Conservation (phyloP, 805 yeast genomes). For the Crinitomyces ghanaensis region DNA sequence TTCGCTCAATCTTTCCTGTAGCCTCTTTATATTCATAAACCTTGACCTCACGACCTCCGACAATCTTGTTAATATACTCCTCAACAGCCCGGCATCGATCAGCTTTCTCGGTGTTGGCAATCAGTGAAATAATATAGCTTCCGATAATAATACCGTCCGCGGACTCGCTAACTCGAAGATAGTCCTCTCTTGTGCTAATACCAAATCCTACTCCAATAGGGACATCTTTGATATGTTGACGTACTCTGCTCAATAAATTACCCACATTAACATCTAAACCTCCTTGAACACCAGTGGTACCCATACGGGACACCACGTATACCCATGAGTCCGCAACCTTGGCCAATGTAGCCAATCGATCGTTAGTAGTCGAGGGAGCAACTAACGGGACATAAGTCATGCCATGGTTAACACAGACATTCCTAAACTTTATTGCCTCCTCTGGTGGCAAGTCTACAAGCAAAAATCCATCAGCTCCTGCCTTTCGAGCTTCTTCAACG, state of each 20-base stretch:
- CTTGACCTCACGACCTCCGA: conserved; percentile 36
- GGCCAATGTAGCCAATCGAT: conserved; percentile 65
- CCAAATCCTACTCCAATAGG: conserved; percentile 97
- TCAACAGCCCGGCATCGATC: conserved; percentile 52
- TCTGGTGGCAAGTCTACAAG: conserved; percentile 97
- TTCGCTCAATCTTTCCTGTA: conserved; percentile 9
- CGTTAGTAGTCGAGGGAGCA: conserved; percentile 94
- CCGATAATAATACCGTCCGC: conserved; percentile 98
- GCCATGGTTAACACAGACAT: conserved; percentile 52
- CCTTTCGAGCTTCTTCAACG: conserved; percentile 64
- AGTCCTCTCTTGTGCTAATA: conserved; percentile 88
- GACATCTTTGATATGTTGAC: conserved; percentile 57
- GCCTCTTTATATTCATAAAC: conserved; percentile 10
- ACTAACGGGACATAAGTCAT: conserved; percentile 85
- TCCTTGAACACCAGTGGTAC: conserved; percentile 84
- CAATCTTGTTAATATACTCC: conserved; percentile 55
- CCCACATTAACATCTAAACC: conserved; percentile 52
- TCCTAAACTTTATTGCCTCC: conserved; percentile 83
- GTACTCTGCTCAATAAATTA: conserved; percentile 60
- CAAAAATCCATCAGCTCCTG: conserved; percentile 92
- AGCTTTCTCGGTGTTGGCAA: conserved; percentile 45
- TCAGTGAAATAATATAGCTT: conserved; percentile 61
- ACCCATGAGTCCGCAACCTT: conserved; percentile 90
- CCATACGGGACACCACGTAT: conserved; percentile 96
- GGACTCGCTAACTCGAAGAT: conserved; percentile 57